Conservation (phyloP, 371 early-diverging fungal genomes). For the Polyrhizophydium stewartii region DNA sequence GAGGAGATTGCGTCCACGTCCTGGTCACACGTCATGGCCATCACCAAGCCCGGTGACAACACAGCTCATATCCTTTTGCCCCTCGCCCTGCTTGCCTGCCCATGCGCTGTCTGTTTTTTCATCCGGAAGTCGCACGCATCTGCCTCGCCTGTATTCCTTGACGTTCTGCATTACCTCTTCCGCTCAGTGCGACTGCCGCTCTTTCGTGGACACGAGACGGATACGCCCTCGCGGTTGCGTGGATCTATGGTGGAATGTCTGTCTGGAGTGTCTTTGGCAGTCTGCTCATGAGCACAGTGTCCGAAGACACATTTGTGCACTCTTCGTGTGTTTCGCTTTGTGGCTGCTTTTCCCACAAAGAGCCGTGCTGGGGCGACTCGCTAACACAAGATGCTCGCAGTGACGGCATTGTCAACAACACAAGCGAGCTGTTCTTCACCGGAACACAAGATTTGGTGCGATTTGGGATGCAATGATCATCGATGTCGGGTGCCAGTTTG, state of each 20-base stretch:
- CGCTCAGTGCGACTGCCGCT: conserved; percentile 28
- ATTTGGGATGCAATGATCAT: not conserved
- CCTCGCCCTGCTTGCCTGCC: not conserved
- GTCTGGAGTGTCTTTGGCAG: conserved; percentile 80
- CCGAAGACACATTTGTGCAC: conserved; percentile 43
- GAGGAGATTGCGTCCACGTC: conserved; percentile 21
- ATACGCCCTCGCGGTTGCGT: conserved; percentile 69
- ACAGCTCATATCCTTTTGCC: not conserved
- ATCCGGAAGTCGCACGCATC: conserved; percentile 2
- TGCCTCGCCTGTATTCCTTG: no score
- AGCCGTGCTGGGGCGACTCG: not conserved
- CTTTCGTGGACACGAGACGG: conserved; percentile 77
- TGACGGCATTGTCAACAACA: conserved; percentile 14
- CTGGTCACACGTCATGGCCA: conserved; percentile 19
- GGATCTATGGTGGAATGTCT: conserved; percentile 57
- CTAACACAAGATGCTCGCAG: not conserved
- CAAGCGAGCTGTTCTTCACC: conserved; percentile 33
- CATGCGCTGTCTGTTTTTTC: not conserved
- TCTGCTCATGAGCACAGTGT: conserved; percentile 55
- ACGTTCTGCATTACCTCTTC: conserved; percentile 3
- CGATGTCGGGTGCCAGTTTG: not conserved
- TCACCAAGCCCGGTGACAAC: conserved; percentile 2
- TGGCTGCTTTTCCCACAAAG: not conserved
- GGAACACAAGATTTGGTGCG: conserved; percentile 5
- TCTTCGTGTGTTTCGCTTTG: conserved; percentile 10